These are phyloP conservation scores for Citrus trifoliata DNA, from an alignment of 345 rosid genomes.

Conservation along the genomic window DNA sequence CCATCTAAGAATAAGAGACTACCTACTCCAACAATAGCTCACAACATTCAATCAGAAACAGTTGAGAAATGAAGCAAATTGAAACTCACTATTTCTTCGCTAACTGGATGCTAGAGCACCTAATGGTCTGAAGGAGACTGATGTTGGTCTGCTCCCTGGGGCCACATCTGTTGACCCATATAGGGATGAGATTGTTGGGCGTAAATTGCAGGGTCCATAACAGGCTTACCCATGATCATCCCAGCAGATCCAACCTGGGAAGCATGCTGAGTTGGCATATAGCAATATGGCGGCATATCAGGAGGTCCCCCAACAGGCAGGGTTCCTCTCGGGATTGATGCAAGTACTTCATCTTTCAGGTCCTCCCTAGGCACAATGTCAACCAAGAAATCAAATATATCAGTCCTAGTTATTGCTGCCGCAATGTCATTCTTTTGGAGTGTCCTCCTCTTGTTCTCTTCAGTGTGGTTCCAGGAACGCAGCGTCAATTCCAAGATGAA, in stretches of 20 bases:
- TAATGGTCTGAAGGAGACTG: conserved; percentile 63
- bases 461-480: conserved; percentile 96
- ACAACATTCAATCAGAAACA: background rate
- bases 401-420: conserved; percentile 91
- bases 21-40: background rate
- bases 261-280: conserved; percentile 63
- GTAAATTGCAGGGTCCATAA: conserved; percentile 60
- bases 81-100: conserved; percentile 16
- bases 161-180: conserved; percentile 76
- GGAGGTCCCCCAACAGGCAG: conserved; percentile 56
- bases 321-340: conserved; percentile 55
- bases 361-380: conserved; percentile 97
- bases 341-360: conserved; percentile 75
- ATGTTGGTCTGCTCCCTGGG: conserved; percentile 69
- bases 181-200: conserved; percentile 61
- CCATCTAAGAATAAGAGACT: no score
- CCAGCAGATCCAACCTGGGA: conserved; percentile 70
- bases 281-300: conserved; percentile 69
- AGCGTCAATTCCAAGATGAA: conserved; percentile 87
- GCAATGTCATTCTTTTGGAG: conserved; percentile 96
- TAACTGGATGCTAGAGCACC: conserved; percentile 13
- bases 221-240: conserved; percentile 83
- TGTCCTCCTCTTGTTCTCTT: conserved; percentile 93
- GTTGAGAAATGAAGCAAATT: background rate
- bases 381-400: conserved; percentile 88